phyloP scores from a whole-genome alignment of 768 basidiomycete genomes.

The Nidularia sp. region DNA sequence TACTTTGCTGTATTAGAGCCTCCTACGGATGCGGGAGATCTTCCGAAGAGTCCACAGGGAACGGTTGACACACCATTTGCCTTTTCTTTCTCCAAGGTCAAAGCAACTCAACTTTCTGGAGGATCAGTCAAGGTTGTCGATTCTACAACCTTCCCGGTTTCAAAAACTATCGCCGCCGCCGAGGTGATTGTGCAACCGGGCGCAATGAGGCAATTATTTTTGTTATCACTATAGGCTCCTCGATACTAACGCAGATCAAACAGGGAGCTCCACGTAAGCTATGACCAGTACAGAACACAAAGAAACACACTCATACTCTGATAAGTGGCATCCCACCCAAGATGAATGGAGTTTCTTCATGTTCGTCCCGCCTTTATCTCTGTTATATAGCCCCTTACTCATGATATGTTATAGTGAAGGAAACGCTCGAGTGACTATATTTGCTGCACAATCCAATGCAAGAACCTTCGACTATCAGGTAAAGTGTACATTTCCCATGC shows the following conservation, averaged over 20 bases:
- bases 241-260: not conserved
- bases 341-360: constrained; percentile 64
- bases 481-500: not conserved
- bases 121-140: constrained; percentile 63
- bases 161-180: constrained; percentile 50
- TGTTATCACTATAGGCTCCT: constrained; percentile 14
- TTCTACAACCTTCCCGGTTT: constrained; percentile 44
- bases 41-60: constrained; percentile 28
- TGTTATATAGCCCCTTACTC: not conserved
- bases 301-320: not conserved
- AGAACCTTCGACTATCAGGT: constrained; percentile 59
- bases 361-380: constrained; percentile 23
- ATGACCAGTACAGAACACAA: not conserved
- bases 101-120: constrained; percentile 38
- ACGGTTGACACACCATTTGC: constrained; percentile 35
- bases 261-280: constrained; percentile 52
- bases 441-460: constrained; percentile 54
- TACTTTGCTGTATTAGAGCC: constrained; percentile 17
- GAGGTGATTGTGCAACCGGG: constrained; percentile 57
- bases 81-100: constrained; percentile 47
- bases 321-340: constrained; percentile 68
- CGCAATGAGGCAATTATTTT: constrained; percentile 47
- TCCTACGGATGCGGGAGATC: constrained; percentile 40
- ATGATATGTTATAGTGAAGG: constrained; percentile 35
- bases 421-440: constrained; percentile 53